phyloP scores from a whole-genome alignment of 2,329 filamentous ascomycete genomes.

The Pyricularia sp. region DNA sequence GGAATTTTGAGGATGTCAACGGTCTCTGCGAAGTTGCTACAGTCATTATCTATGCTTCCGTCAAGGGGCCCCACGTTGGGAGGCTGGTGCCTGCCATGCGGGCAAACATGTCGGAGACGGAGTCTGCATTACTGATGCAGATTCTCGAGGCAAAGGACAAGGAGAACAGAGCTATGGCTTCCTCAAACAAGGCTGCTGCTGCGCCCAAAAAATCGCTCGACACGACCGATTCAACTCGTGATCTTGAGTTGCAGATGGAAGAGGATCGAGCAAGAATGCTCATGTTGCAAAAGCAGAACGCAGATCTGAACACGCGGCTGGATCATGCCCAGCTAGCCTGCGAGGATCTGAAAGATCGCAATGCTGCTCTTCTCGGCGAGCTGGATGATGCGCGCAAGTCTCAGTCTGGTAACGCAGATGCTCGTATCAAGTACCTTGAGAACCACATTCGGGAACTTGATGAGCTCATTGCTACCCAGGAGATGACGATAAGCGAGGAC shows the following conservation, averaged over 20 bases:
- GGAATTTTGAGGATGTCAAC: slow-evolving; percentile 38
- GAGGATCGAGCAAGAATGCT: slow-evolving; percentile 36
- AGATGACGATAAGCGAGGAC: slow-evolving; percentile 48
- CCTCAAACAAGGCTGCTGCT: slow-evolving; percentile 17
- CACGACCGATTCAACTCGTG: slow-evolving; percentile 25
- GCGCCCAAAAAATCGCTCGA: slow-evolving; percentile 13
- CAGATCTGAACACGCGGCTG: slow-evolving; percentile 44
- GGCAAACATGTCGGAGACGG: neutral
- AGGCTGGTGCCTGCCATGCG: neutral
- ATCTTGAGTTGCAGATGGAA: slow-evolving; percentile 43
- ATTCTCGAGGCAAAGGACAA: slow-evolving; percentile 33
- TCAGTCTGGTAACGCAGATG: slow-evolving; percentile 37
- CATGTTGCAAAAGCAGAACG: slow-evolving; percentile 43
- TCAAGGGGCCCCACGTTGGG: neutral
- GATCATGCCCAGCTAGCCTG: slow-evolving; percentile 48
- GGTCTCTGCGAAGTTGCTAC: slow-evolving; percentile 36
- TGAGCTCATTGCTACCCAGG: slow-evolving; percentile 57
- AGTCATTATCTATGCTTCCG: neutral
- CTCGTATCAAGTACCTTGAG: slow-evolving; percentile 40
- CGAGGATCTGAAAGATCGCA: slow-evolving; percentile 52
- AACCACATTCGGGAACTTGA: slow-evolving; percentile 52
- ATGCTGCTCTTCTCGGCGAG: slow-evolving; percentile 41
- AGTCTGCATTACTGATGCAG: neutral
- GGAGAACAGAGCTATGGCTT: slow-evolving; percentile 21
- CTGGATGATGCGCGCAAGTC: slow-evolving; percentile 40